Base-by-base conservation (phyloP, 2,329 filamentous ascomycete species). In the Venturia effusa region DNA sequence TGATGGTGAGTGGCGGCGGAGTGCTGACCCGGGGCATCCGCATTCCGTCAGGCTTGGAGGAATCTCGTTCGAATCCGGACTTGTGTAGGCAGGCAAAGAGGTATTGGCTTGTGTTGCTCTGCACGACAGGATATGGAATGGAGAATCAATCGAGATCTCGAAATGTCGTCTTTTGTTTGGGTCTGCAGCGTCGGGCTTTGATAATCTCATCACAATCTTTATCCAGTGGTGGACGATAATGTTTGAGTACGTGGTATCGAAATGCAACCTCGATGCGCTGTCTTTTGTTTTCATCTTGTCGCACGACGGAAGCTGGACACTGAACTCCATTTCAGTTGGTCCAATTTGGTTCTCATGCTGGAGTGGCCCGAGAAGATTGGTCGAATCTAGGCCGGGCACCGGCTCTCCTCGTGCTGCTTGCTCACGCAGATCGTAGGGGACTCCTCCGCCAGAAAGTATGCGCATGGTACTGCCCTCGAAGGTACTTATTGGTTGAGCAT, bases 181-280 rank as follows among this genome's bases (percentile, higher is more conserved):
- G 70, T 96, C 89, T 13, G 87, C 85, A 45, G 87, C 83, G 69
- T 96, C 92, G 17, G 88, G 79, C 69, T 90, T 91, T 37, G 92
- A 96, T 59, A 97, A 87, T 62, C 92, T 88, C 85, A 97, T 90
- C 66, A 96, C 91, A 71, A 96, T 91, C 90, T 96, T 96, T 74
- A 97, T 96, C 92, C 92, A 96, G 73, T 97, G 92, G 73, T 90
- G 91, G 63, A 97, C 92, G 70, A 94, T 90, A 62, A 96, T 93
- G 67, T 95, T 95, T 71, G 91, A 89, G 81, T 93, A 96, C 64
- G 91, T 96, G 63, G 91, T 96, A 72, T 96, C 92, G 62, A 93
- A 93, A 73, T 96, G 88, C 65, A 97, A 77, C 66, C 85, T 83
- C 65, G 84, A 81, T 32, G 74, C 71, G 67, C 82, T 81, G 70